These are phyloP conservation scores for Thalassiosira profunda DNA, from an alignment of 108 stramenopile genomes.

Conservation along the genomic window DNA sequence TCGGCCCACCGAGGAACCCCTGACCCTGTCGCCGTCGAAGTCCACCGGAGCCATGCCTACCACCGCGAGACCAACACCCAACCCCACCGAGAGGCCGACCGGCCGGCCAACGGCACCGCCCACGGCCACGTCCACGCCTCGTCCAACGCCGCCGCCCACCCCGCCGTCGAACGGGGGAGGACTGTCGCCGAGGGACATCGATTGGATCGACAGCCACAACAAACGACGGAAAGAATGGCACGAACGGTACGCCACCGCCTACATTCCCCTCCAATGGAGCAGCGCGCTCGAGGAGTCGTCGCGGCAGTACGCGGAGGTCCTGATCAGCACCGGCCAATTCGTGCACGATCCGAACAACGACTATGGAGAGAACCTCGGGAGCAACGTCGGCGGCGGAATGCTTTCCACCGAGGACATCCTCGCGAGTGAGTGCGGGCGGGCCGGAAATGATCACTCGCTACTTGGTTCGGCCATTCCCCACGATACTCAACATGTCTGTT, in stretches of 20 bases:
- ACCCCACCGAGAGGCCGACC: background rate
- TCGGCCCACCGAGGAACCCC: background rate
- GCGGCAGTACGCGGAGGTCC: background rate
- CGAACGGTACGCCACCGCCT: background rate
- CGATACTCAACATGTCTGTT: background rate
- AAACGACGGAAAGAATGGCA: background rate
- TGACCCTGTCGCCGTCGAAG: background rate
- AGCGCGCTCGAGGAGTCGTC: background rate
- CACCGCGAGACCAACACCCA: background rate
- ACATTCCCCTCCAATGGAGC: background rate
- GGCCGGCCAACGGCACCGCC: background rate
- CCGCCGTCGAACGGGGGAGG: too few species aligned
- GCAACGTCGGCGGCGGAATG: background rate
- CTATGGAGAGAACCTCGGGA: constrained; percentile 6
- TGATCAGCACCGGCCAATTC: background rate
- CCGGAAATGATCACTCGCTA: too few species aligned
- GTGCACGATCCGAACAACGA: background rate
- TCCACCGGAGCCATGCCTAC: background rate
- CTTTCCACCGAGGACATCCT: background rate
- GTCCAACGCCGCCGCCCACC: too few species aligned
- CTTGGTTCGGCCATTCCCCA: background rate
- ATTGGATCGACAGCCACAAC: background rate
- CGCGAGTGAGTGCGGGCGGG: too few species aligned
- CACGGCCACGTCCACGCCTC: background rate
- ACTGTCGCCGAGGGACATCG: background rate